These are phyloP conservation scores for Eimeria necatrix DNA, from an alignment of 169 alveolate species.

Conservation along the genomic window DNA sequence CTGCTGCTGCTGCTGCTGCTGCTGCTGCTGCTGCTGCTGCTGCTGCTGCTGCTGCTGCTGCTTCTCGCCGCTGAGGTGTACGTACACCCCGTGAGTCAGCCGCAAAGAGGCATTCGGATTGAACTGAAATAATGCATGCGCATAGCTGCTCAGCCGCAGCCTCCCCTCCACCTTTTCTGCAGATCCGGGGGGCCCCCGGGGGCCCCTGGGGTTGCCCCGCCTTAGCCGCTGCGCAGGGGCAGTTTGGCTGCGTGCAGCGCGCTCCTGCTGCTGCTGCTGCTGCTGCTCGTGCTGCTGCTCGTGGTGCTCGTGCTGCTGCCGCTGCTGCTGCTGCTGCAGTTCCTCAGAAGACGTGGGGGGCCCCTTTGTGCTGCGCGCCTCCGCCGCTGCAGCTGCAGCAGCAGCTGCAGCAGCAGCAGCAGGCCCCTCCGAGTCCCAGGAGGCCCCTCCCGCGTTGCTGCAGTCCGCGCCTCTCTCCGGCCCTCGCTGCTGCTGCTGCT, in stretches of 20 bases:
- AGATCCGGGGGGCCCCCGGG: neutral
- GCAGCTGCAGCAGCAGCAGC: neutral
- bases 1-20: neutral
- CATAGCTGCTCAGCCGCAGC: neutral
- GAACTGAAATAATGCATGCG: neutral
- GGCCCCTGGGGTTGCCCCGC: neutral
- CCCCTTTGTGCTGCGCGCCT: neutral
- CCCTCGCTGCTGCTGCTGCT: constrained; percentile 20
- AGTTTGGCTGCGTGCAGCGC: neutral
- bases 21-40: neutral
- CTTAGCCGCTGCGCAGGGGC: neutral
- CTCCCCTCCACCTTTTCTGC: neutral
- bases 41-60: neutral
- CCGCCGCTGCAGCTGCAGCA: constrained; percentile 45
- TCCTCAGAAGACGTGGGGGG: neutral
- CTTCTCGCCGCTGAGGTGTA: neutral
- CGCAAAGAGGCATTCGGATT: neutral
- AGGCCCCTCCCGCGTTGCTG: neutral
- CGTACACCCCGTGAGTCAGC: constrained; percentile 22
- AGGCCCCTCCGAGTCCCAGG: neutral
- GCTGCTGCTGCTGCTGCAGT: constrained; percentile 1
- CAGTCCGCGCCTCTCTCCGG: neutral
- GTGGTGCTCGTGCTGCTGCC: constrained; percentile 27
- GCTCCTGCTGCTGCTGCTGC: constrained; percentile 38
- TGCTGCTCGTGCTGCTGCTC: constrained; percentile 14